Evolutionary conservation across 2,329 filamentous ascomycete species (phyloP).

Genomic region (Fusarium guadeloupense): DNA sequence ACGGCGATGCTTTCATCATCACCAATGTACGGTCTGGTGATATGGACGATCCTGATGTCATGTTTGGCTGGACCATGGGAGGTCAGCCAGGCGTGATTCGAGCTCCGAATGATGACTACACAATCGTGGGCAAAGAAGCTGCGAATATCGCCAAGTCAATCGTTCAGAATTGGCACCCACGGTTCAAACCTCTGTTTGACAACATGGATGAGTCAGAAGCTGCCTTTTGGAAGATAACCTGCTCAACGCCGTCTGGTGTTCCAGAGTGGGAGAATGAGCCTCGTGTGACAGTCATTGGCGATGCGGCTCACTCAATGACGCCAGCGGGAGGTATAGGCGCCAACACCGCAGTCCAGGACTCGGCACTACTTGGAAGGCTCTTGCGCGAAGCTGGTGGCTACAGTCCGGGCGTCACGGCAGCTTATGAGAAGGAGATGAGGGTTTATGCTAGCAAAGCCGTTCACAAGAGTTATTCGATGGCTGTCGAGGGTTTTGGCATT

Average conservation of each 20-base stretch:
- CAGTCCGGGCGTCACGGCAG: conserved; percentile 61
- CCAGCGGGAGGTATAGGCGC: conserved; percentile 65
- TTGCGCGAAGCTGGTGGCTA: conserved; percentile 63
- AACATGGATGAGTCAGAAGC: conserved; percentile 65
- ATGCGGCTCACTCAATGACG: conserved; percentile 67
- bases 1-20: conserved; percentile 63
- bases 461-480: conserved; percentile 60
- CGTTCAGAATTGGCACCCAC: conserved; percentile 64
- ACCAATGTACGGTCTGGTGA: conserved; percentile 71
- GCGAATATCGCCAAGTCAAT: conserved; percentile 66
- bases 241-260: conserved; percentile 66
- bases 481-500: conserved; percentile 55
- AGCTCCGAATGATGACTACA: conserved; percentile 67
- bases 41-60: conserved; percentile 63
- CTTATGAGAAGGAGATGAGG: conserved; percentile 70
- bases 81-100: conserved; percentile 65
- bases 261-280: conserved; percentile 68
- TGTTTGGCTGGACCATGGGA: conserved; percentile 72
- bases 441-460: conserved; percentile 68
- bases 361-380: conserved; percentile 62
- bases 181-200: conserved; percentile 65
- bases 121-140: conserved; percentile 64
- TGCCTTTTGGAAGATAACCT: conserved; percentile 74
- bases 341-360: conserved; percentile 65
- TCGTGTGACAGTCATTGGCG: conserved; percentile 66